Evolutionary conservation across 2,329 filamentous ascomycete genomes (phyloP), one percentile per base, ranked within the genome.

Genomic region (Lizonia empirigonia): DNA sequence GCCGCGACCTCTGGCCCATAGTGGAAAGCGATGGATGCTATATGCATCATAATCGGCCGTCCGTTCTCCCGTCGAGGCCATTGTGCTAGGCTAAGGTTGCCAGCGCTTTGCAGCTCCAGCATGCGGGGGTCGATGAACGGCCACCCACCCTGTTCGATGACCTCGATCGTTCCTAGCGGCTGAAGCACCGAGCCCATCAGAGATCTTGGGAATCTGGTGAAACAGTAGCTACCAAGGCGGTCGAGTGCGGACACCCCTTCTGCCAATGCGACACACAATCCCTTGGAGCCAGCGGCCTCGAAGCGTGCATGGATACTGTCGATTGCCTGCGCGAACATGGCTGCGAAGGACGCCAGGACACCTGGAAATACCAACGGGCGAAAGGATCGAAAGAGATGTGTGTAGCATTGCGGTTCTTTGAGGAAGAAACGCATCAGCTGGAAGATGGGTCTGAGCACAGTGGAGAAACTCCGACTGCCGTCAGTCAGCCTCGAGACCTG

Each of bases 281-380:
- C 22, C 30, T 36, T 48, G 23, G 20, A 48, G 44, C 44, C 15
- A 48, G 44, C 13, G 27, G 44, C 44, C 29, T 41, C 16, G 36
- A 48, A 48, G 35, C 16, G 20, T 24, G 32, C 26, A 29, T 45
- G 37, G n/a, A 45, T 36, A 45, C 26, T 37, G 18, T 45, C 15
- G 7, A 32, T 32, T 32, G 15, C 29, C 15, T 32, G 33, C 26
- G 34, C 34, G 8, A 47, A 30, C 13, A 47, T 26, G 24, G 33
- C 18, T 39, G 20, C 18, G 20, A 36, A 36, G 20, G 18, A 20
- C 24, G 4, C 8, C 12, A 27, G 24, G 12, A 27, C 8, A 12
- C 24, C 24, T 27, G 12, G 24, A 27, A 27, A 27, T 5, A 27
- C 24, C 3, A 10, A 27, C 12, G 12, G 24, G 8, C 12, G 12